Evolutionary conservation across 1,139 yeast genomes (phyloP).

Genomic region (Blastobotrys buckinghamii): DNA sequence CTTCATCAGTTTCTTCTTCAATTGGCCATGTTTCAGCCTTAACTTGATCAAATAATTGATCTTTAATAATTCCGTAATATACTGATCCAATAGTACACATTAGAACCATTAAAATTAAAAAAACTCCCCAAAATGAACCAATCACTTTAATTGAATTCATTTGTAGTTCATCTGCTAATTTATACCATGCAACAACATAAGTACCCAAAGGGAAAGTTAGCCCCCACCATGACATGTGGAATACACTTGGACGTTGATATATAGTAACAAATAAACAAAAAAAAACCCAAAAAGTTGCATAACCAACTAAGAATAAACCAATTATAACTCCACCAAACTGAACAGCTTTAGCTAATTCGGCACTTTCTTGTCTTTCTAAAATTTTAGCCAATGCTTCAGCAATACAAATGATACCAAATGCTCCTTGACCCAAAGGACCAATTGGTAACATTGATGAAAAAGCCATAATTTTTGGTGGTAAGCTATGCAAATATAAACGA

Average conservation of each 20-base stretch:
- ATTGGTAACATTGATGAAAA: conserved; percentile 57
- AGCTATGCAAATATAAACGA: conserved; percentile 51
- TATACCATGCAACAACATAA: conserved; percentile 55
- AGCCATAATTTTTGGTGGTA: conserved; percentile 47
- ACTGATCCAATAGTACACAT: conserved; percentile 36
- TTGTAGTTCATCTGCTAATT: conserved; percentile 43
- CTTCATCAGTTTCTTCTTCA: background rate
- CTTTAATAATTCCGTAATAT: conserved; percentile 19
- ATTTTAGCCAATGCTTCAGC: conserved; percentile 35
- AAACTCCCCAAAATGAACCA: conserved; percentile 54
- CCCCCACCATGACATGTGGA: conserved; percentile 72
- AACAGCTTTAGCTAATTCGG: conserved; percentile 11
- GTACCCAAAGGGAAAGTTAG: conserved; percentile 91
- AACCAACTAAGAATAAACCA: conserved; percentile 48
- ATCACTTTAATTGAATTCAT: conserved; percentile 53
- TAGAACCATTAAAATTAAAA: conserved; percentile 37
- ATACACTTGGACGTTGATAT: conserved; percentile 35
- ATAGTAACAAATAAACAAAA: conserved; percentile 39
- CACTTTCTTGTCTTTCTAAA: conserved; percentile 11
- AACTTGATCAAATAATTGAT: conserved; percentile 9
- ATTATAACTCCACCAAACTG: conserved; percentile 22
- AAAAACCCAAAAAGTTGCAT: conserved; percentile 61
- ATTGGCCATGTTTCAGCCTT: conserved; percentile 11
- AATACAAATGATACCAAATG: conserved; percentile 56
- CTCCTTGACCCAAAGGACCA: conserved; percentile 79